These are phyloP conservation scores for Mycena kentingensis DNA, from an alignment of 768 basidiomycete genomes.

Conservation along the genomic window DNA sequence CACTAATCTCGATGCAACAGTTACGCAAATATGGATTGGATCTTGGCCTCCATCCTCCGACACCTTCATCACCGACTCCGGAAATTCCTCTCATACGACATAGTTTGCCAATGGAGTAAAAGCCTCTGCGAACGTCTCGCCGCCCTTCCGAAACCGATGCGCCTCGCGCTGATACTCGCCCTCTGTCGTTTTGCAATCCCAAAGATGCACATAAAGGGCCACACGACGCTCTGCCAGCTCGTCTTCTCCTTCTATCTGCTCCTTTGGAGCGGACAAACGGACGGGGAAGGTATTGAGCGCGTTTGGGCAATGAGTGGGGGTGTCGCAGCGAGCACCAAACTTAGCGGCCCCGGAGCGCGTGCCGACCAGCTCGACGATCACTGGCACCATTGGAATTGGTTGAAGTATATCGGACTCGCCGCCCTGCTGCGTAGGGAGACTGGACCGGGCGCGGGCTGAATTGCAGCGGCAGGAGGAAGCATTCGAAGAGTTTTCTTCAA, in stretches of 20 bases:
- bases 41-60: not conserved
- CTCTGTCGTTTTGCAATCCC: conserved; percentile 26
- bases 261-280: conserved; percentile 30
- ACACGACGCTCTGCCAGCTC: conserved; percentile 25
- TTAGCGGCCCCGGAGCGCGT: conserved; percentile 36
- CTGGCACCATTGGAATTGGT: conserved; percentile 30
- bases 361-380: conserved; percentile 31
- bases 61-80: not conserved
- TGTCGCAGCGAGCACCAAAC: conserved; percentile 29
- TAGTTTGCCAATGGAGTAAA: conserved; percentile 23
- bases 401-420: conserved; percentile 27
- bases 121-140: not conserved
- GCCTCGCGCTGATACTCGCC: not conserved
- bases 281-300: conserved; percentile 37
- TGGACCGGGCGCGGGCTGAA: not conserved
- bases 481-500: not conserved
- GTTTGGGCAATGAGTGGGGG: conserved; percentile 30
- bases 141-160: not conserved
- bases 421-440: not conserved
- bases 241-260: conserved; percentile 26
- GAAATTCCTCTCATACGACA: not conserved
- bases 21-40: not conserved
- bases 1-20: not conserved
- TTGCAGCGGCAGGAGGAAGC: not conserved
- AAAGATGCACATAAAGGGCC: conserved; percentile 32